Percentiles rank a stretch among this genome's conserved stretches.
phyloP scores from a whole-genome alignment of 257 asterid species.

The Solanum pennellii region DNA sequence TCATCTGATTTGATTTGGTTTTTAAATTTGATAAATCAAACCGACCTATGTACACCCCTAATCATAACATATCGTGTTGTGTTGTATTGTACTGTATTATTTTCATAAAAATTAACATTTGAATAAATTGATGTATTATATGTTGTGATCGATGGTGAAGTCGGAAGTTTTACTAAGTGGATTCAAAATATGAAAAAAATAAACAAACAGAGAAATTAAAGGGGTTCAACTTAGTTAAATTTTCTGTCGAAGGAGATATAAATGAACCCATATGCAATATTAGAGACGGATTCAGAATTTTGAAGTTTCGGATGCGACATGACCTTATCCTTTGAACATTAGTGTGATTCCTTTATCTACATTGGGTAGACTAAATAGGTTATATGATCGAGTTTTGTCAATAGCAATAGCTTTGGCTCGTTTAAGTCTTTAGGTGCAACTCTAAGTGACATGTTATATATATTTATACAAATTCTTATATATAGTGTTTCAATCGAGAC shows the following conservation, averaged over 20 bases:
- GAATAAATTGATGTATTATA: neutral
- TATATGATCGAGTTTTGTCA: neutral
- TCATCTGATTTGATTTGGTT: too few species aligned
- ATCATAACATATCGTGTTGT: neutral
- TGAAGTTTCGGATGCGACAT: neutral
- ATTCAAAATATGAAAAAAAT: neutral
- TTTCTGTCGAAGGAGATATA: too few species aligned
- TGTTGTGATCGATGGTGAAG: rapidly evolving
- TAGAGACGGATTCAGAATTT: too few species aligned
- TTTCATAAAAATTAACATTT: neutral
- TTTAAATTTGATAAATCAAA: too few species aligned
- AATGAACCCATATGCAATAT: neutral
- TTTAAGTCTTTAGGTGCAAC: too few species aligned
- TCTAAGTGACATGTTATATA: too few species aligned
- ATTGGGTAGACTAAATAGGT: neutral
- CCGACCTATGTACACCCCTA: too few species aligned
- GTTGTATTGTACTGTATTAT: neutral
- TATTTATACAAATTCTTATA: neutral
- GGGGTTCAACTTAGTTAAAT: neutral
- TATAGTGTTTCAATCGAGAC: neutral
- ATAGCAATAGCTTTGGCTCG: neutral
- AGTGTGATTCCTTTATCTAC: neutral
- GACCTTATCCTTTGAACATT: neutral
- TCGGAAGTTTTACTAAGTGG: neutral
- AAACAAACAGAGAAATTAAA: too few species aligned